phyloP scores from a whole-genome alignment of 2,329 filamentous ascomycete species.

The Exutisphaerella laricina region DNA sequence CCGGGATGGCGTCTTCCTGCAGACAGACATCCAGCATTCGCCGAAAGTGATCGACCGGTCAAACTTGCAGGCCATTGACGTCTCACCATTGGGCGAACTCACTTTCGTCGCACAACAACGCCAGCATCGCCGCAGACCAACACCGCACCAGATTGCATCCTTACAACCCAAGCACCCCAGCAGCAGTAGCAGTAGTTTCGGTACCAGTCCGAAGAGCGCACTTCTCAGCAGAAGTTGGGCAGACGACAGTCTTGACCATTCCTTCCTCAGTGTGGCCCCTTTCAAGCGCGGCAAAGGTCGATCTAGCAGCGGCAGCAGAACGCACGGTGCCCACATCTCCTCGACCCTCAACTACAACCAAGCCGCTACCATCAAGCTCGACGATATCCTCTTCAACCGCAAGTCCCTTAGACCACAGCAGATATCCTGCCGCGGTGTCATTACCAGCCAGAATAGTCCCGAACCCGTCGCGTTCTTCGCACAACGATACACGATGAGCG shows the following conservation, averaged over 20 bases:
- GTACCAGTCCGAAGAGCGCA: conserved; percentile 33
- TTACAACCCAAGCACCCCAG: conserved; percentile 8
- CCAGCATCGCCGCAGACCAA: conserved; percentile 35
- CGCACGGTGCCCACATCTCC: conserved; percentile 11
- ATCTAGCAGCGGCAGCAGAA: conserved; percentile 14
- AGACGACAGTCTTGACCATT: conserved; percentile 55
- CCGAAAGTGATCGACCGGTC: conserved; percentile 55
- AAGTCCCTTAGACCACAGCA: conserved; percentile 28
- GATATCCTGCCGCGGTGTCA: conserved; percentile 21
- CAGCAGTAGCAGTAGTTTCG: conserved; percentile 16
- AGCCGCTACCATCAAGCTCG: conserved; percentile 30
- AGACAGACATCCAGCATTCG: conserved; percentile 57
- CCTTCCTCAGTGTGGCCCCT: conserved; percentile 42
- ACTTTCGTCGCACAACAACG: conserved; percentile 51
- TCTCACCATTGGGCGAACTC: conserved; percentile 54
- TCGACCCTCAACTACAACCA: conserved; percentile 13
- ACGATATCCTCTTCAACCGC: conserved; percentile 25
- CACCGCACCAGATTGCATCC: conserved; percentile 13
- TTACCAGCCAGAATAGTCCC: conserved; percentile 21
- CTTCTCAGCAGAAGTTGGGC: conserved; percentile 40
- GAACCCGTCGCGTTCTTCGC: conserved; percentile 15
- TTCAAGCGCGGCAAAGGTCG: conserved; percentile 11
- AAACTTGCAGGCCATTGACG: conserved; percentile 51
- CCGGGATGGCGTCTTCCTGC: conserved; percentile 55
- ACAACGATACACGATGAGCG: conserved; percentile 9